These are phyloP conservation scores for Pleurotus cornucopiae DNA, from an alignment of 768 basidiomycete species.

Conservation along the genomic window DNA sequence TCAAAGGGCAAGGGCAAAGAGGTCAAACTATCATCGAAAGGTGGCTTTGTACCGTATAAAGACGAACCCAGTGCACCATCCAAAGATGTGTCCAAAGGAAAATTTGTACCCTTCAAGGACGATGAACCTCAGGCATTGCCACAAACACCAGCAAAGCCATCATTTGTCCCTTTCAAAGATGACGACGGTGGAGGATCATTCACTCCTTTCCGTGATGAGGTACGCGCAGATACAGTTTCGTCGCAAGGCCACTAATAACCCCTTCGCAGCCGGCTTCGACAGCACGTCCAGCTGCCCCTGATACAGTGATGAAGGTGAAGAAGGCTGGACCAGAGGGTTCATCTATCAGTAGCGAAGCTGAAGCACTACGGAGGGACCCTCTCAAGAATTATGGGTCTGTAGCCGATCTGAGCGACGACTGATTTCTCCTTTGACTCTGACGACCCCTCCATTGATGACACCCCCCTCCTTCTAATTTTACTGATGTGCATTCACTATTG, in stretches of 20 bases:
- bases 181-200: conserved; percentile 48
- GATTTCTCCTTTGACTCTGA: not conserved
- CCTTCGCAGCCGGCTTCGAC: conserved; percentile 22
- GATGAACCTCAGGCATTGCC: conserved; percentile 17
- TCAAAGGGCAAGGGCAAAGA: conserved; percentile 22
- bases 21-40: conserved; percentile 26
- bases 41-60: conserved; percentile 15
- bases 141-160: conserved; percentile 23
- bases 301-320: conserved; percentile 69
- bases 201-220: conserved; percentile 72
- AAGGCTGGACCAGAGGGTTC: conserved; percentile 38
- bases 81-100: conserved; percentile 23
- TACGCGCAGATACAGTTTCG: conserved; percentile 22
- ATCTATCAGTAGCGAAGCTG: conserved; percentile 57
- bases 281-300: conserved; percentile 32
- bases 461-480: too few relatives aligned
- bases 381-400: conserved; percentile 63
- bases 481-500: too few relatives aligned
- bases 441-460: too few relatives aligned
- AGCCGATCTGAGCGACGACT: conserved; percentile 11
- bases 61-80: conserved; percentile 9
- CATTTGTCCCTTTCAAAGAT: conserved; percentile 13
- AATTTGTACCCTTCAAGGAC: conserved; percentile 38
- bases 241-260: conserved; percentile 5
- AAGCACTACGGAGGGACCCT: conserved; percentile 74